phyloP scores from a whole-genome alignment of 148 eudicot species.

The Arbutus unedo region DNA sequence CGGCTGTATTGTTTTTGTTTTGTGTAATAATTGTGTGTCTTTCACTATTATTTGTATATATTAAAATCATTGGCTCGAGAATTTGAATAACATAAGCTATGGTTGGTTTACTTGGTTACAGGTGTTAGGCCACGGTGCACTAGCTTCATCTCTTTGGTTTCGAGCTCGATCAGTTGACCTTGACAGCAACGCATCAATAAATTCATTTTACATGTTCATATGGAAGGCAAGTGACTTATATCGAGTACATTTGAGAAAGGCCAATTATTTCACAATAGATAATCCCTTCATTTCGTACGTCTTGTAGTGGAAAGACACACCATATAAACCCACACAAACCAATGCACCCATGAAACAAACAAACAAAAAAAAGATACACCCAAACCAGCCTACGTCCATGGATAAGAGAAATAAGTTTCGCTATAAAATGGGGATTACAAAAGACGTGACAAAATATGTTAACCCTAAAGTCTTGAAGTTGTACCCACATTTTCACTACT shows the following conservation, averaged over 20 bases:
- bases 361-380: too few species aligned
- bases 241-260: background rate
- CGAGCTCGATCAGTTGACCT: constrained; percentile 35
- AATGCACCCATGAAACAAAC: too few species aligned
- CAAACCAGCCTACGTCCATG: too few species aligned
- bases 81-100: background rate
- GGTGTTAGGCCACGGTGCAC: constrained; percentile 38
- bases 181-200: constrained; percentile 27
- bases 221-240: constrained; percentile 35
- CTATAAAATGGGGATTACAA: too few species aligned
- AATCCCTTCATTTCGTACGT: too few species aligned
- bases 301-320: too few species aligned
- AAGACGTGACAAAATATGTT: too few species aligned
- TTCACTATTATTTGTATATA: background rate
- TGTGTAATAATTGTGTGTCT: background rate
- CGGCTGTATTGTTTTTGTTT: background rate
- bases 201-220: constrained; percentile 43
- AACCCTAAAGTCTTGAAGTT: too few species aligned
- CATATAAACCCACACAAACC: too few species aligned
- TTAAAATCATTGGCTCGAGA: background rate
- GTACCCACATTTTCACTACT: too few species aligned
- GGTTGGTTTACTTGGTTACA: constrained; percentile 1
- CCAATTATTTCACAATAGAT: too few species aligned
- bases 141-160: constrained; percentile 30
- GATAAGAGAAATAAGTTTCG: too few species aligned